Evolutionary conservation across 148 eudicot genomes (phyloP).

Genomic region (Dysphania ambrosioides): DNA sequence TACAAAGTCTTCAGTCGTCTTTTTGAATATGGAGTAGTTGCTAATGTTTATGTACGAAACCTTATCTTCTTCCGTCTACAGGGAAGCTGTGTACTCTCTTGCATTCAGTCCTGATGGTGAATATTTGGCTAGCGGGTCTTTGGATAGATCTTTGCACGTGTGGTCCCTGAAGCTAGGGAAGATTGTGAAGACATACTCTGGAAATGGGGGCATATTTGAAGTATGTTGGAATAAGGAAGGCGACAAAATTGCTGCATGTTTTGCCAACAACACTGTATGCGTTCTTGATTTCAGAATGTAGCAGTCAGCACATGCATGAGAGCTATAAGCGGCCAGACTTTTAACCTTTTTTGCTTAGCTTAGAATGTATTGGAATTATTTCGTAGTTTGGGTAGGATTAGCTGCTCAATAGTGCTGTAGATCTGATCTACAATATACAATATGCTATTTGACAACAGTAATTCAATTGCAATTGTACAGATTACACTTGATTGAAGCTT

Average conservation of each 20-base stretch:
- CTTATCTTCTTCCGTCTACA: slow-evolving; percentile 26
- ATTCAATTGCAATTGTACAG: slow-evolving; percentile 26
- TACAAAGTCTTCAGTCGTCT: too few relatives aligned
- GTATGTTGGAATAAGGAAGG: slow-evolving; percentile 96
- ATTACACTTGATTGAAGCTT: neutral
- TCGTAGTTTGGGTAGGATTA: slow-evolving; percentile 10
- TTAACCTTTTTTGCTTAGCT: slow-evolving; percentile 16
- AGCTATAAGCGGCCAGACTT: neutral
- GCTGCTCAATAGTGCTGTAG: slow-evolving; percentile 19
- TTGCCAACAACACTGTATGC: slow-evolving; percentile 64
- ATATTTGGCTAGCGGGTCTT: slow-evolving; percentile 80
- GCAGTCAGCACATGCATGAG: neutral
- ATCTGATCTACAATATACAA: slow-evolving; percentile 15
- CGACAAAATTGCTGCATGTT: slow-evolving; percentile 82
- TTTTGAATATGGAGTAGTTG: neutral
- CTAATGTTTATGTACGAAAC: neutral
- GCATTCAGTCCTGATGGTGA: slow-evolving; percentile 91
- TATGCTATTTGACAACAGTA: slow-evolving; percentile 23
- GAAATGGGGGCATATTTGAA: slow-evolving; percentile 84
- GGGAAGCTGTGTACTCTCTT: slow-evolving; percentile 82
- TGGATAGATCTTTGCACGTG: slow-evolving; percentile 66
- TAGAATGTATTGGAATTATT: slow-evolving; percentile 14
- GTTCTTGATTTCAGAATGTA: slow-evolving; percentile 45
- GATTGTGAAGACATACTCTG: slow-evolving; percentile 64
- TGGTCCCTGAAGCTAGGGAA: slow-evolving; percentile 82